Evolutionary conservation across 192 early-diverging fungal genomes (phyloP).

Genomic region (Entomortierella beljakovae): DNA sequence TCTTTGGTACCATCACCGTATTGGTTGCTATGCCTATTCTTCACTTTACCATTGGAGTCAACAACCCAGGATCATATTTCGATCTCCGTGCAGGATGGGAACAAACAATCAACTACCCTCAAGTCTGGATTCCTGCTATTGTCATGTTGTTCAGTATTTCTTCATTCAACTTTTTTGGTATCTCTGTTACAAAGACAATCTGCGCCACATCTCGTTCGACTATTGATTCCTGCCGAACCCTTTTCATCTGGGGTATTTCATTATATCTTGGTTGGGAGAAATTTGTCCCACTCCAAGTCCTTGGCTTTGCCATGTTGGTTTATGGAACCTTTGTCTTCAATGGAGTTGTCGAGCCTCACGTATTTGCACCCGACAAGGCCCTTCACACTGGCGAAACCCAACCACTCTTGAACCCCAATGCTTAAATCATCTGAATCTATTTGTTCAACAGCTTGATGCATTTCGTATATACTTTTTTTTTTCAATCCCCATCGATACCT

Average conservation of each 20-base stretch:
- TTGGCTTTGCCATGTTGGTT: slow-evolving; percentile 77
- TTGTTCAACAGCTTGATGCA: neutral
- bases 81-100: slow-evolving; percentile 80
- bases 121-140: slow-evolving; percentile 78
- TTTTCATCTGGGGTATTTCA: slow-evolving; percentile 96
- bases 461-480: neutral
- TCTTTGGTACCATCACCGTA: slow-evolving; percentile 85
- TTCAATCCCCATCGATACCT: neutral
- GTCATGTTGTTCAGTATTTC: slow-evolving; percentile 92
- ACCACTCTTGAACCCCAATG: slow-evolving; percentile 31
- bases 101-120: slow-evolving; percentile 72
- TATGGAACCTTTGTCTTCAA: slow-evolving; percentile 94
- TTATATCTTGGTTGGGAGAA: slow-evolving; percentile 95
- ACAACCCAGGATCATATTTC: slow-evolving; percentile 83
- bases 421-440: neutral
- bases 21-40: slow-evolving; percentile 78
- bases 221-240: slow-evolving; percentile 95
- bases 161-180: slow-evolving; percentile 97
- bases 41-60: slow-evolving; percentile 74
- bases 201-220: slow-evolving; percentile 93
- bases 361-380: slow-evolving; percentile 49
- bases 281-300: slow-evolving; percentile 92
- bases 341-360: slow-evolving; percentile 78
- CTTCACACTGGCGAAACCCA: slow-evolving; percentile 26
- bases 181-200: slow-evolving; percentile 87